Conservation (phyloP, 192 early-diverging fungal species). For the Linnemannia hyalina region DNA sequence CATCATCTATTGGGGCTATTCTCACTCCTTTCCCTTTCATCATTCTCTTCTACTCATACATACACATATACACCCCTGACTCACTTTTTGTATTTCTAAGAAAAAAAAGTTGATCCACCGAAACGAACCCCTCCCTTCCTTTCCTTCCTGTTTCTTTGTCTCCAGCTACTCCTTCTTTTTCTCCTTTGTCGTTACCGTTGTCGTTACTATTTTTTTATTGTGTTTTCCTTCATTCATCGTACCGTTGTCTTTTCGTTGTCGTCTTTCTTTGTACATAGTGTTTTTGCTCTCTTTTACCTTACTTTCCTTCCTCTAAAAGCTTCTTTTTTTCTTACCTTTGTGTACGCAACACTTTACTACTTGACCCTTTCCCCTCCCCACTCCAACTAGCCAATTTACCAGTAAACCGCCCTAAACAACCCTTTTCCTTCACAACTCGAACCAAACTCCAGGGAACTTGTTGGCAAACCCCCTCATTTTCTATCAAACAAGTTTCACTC, state of each 20-base stretch:
- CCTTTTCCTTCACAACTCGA: background rate
- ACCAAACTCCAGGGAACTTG: background rate
- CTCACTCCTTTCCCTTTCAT: background rate
- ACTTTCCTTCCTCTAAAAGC: background rate
- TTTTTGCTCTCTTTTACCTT: background rate
- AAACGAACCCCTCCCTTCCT: background rate
- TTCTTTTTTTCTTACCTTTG: background rate
- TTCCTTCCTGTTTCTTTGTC: background rate
- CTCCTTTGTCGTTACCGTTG: background rate
- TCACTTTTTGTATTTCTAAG: background rate
- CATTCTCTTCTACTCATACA: background rate
- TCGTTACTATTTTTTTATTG: background rate
- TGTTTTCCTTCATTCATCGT: background rate
- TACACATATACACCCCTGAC: background rate
- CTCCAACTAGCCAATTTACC: background rate
- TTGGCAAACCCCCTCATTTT: background rate
- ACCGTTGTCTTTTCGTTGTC: background rate
- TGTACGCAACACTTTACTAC: background rate
- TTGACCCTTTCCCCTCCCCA: background rate
- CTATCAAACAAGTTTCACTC: background rate
- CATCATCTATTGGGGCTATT: background rate
- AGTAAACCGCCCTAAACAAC: background rate
- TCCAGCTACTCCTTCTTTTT: background rate
- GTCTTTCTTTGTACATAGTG: constrained; percentile 3
- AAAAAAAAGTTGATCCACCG: constrained; percentile 4